Conservation (phyloP, 176 grass and related monocot genomes). For the Triticum turgidum region DNA sequence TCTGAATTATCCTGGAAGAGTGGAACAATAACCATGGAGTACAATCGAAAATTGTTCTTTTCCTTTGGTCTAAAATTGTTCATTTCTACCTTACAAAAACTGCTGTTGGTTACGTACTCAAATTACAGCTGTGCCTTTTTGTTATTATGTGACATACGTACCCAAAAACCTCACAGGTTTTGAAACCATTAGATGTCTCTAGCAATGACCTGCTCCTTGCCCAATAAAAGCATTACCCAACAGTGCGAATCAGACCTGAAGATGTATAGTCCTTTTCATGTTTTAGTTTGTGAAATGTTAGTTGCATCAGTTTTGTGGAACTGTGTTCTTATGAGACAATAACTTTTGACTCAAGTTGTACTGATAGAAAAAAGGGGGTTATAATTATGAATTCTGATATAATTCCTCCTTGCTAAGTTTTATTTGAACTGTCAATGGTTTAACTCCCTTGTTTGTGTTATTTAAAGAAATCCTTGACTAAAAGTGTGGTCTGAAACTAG, state of each 20-base stretch:
- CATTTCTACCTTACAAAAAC: background rate
- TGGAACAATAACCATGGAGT: background rate
- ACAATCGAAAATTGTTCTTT: background rate
- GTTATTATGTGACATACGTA: background rate
- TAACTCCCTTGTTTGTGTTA: background rate
- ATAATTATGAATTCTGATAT: background rate
- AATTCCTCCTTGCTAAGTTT: background rate
- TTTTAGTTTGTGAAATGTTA: conserved; percentile 8
- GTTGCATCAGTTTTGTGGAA: background rate
- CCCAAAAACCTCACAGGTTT: background rate
- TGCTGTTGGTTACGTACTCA: background rate
- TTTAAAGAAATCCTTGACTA: background rate
- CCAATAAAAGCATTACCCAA: background rate
- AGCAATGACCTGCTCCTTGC: conserved; percentile 9
- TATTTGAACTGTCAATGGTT: background rate
- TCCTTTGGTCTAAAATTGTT: background rate
- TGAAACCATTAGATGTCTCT: conserved; percentile 9
- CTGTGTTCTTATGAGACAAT: background rate
- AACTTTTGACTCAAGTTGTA: conserved; percentile 4
- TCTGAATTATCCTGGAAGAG: conserved; percentile 10
- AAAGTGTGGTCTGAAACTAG: conserved; percentile 25
- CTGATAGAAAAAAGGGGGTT: conserved; percentile 6
- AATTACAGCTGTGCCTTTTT: background rate
- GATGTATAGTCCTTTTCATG: conserved; percentile 1
- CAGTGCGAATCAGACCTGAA: conserved; percentile 8